These are phyloP conservation scores for Endothia cerciana DNA, from an alignment of 2,329 filamentous ascomycete genomes.

Conservation along the genomic window DNA sequence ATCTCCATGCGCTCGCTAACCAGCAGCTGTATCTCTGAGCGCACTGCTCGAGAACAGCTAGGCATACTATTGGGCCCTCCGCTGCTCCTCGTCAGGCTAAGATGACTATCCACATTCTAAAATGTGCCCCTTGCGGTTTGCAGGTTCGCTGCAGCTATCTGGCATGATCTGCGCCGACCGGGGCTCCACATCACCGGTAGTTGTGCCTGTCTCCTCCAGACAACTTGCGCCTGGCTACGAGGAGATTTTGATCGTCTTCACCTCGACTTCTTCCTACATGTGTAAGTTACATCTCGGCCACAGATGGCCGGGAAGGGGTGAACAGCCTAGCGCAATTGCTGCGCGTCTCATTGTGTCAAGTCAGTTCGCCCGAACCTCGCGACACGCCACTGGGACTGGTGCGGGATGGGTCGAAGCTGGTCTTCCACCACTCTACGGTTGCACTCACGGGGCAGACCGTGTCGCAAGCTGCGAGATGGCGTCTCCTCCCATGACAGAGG, in stretches of 20 bases:
- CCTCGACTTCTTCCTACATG: background rate
- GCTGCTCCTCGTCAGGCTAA: background rate
- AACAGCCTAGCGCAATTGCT: background rate
- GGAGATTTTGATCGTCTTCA: background rate
- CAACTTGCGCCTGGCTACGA: background rate
- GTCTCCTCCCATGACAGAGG: background rate
- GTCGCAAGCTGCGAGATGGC: background rate
- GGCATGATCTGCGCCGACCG: background rate
- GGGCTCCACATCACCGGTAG: background rate
- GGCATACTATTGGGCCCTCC: background rate
- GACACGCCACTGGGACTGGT: background rate
- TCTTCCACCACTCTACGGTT: background rate
- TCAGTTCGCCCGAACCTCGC: background rate
- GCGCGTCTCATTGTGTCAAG: background rate
- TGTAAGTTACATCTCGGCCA: background rate
- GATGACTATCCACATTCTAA: background rate
- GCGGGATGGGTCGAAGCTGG: background rate
- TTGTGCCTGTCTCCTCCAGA: background rate
- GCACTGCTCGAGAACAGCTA: background rate
- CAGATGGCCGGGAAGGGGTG: background rate
- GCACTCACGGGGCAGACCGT: background rate
- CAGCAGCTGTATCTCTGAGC: background rate
- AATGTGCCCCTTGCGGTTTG: conserved; percentile 1
- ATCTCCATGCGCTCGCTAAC: background rate
- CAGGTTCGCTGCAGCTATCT: background rate